These are phyloP conservation scores for Rhizopus microsporus DNA, from an alignment of 371 early-diverging fungal species.

Conservation along the genomic window DNA sequence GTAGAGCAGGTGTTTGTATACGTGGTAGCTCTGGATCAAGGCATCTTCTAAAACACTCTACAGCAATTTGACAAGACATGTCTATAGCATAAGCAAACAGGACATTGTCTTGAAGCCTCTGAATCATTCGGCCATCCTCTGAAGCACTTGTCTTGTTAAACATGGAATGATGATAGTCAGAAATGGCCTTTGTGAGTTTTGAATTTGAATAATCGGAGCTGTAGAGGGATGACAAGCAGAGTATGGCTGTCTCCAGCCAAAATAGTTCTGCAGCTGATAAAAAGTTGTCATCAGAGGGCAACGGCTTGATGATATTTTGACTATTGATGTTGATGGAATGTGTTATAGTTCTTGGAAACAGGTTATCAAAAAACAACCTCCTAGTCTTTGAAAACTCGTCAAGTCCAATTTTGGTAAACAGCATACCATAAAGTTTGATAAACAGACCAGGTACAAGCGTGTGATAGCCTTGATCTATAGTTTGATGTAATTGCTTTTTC, in stretches of 20 bases:
- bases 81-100: constrained; percentile 38
- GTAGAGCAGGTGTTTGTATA: constrained; percentile 21
- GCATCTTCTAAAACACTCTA: constrained; percentile 31
- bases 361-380: constrained; percentile 34
- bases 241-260: constrained; percentile 54
- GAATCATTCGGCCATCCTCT: constrained; percentile 10
- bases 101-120: constrained; percentile 19
- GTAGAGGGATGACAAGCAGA: constrained; percentile 55
- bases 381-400: constrained; percentile 51
- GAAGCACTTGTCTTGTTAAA: constrained; percentile 17
- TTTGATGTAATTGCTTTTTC: constrained; percentile 5
- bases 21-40: constrained; percentile 15
- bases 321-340: background rate
- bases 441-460: constrained; percentile 42
- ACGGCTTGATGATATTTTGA: background rate
- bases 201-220: constrained; percentile 56
- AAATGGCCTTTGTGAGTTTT: constrained; percentile 42
- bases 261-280: constrained; percentile 34
- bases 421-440: constrained; percentile 63
- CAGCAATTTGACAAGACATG: constrained; percentile 37
- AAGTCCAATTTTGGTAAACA: constrained; percentile 68
- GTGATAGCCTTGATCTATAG: constrained; percentile 8
- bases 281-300: background rate
- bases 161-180: constrained; percentile 12
- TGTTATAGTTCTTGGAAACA: constrained; percentile 25